These are phyloP conservation scores for Heliosperma pusillum DNA, from an alignment of 148 eudicot genomes.

Conservation along the genomic window DNA sequence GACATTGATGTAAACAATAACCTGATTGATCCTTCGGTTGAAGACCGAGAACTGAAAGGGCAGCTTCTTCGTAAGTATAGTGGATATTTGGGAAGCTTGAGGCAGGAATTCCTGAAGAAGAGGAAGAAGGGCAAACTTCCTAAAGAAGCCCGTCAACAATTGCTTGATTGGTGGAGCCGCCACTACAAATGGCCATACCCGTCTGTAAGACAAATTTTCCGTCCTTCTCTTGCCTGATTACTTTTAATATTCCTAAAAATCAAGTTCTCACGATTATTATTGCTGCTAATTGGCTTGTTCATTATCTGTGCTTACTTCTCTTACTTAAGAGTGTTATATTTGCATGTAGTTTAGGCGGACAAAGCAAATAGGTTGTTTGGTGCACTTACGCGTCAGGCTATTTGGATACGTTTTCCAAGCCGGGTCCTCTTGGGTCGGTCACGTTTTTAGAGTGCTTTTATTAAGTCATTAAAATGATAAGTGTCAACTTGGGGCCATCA, in stretches of 20 bases:
- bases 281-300: no score
- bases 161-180: conserved; percentile 91
- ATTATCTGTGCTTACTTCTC: no score
- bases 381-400: no score
- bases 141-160: conserved; percentile 84
- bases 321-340: no score
- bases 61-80: conserved; percentile 85
- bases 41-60: conserved; percentile 77
- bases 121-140: conserved; percentile 97
- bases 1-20: conserved; percentile 65
- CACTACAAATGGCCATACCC: conserved; percentile 98
- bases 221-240: not conserved
- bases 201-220: conserved; percentile 43
- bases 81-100: conserved; percentile 74
- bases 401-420: no score
- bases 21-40: conserved; percentile 72
- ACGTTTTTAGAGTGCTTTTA: no score
- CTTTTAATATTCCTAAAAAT: not conserved
- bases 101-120: conserved; percentile 94
- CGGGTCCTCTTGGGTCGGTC: no score
- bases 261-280: no score
- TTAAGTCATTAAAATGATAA: no score
- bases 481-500: no score
- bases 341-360: no score
- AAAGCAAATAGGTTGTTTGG: no score